Evolutionary conservation across 176 grass and related monocot species (phyloP), one percentile per base, ranked within the genome.

Genomic region (Phragmites australis): DNA sequence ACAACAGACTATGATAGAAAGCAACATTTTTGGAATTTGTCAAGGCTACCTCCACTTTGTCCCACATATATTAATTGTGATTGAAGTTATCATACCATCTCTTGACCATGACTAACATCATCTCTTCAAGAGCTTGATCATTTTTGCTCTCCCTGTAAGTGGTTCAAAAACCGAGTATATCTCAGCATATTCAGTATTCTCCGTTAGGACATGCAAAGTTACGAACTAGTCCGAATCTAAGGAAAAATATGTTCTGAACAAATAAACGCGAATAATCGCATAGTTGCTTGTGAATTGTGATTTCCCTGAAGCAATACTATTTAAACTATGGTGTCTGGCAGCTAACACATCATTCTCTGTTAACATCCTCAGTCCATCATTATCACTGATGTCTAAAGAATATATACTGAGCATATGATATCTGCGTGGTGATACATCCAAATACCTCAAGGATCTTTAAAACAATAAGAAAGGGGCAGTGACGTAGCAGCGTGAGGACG

Each of bases 1-100:
- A 25, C 43, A 87, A 22, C 12, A 37, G 43, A 47, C 30, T 51
- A 11, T 42, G 43, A 70, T 6, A 75, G 42, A 87, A 8, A 76
- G 26, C 18, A 31, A 58, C 46, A 42, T 51, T 30, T 49, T 48
- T 54, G 21, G 46, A 8, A 30, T 49, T 74, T 49, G 22, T 60
- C 43, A 9, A 29, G 31, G 11, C 60, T 45, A 47, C 43, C 62
- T 42, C 31, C 43, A 21, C 51, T 54, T 55, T 14, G 2, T 45
- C 78, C 64, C 10, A 44, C 37, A 48, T 42, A 53, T 51, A 44
- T 34, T 10, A 26, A 55, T 77, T 70, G 11, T 63, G 65, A 67
- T 74, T 48, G 40, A 19, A 9, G 9, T 12, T 51, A 62, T 60
- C 55, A 68, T 47, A 47, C 19, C 10, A 72, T 46, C 27, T 8